These are phyloP conservation scores for Cyclospora cayetanensis DNA, from an alignment of 169 alveolate species.

Conservation along the genomic window DNA sequence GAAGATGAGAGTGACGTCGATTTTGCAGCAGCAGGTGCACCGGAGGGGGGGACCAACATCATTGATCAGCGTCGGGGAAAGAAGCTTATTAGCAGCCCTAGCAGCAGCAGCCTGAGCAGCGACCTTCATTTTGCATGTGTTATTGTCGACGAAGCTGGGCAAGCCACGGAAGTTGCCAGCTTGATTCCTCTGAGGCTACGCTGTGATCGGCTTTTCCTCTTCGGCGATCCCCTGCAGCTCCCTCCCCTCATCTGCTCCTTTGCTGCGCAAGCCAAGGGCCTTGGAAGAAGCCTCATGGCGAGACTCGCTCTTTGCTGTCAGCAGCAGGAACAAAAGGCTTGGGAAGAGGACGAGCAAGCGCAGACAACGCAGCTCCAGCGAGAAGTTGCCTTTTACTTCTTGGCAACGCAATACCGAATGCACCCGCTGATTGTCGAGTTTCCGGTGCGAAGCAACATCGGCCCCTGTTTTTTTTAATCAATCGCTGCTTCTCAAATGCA, in stretches of 20 bases:
- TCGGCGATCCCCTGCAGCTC: slow-evolving; percentile 97
- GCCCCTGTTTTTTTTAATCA: too few species aligned
- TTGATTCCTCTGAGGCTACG: slow-evolving; percentile 60
- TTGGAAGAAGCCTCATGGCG: slow-evolving; percentile 88
- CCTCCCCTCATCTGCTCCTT: slow-evolving; percentile 96
- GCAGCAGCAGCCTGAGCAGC: neutral
- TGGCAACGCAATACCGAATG: slow-evolving; percentile 95
- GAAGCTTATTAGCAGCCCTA: neutral
- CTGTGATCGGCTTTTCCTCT: slow-evolving; percentile 87
- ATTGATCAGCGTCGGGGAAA: neutral
- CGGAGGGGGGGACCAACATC: neutral
- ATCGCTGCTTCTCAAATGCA: too few species aligned
- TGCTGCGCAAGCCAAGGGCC: slow-evolving; percentile 81
- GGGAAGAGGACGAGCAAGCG: neutral
- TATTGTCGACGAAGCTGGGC: slow-evolving; percentile 91
- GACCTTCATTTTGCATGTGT: slow-evolving; percentile 60
- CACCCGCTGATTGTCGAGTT: slow-evolving; percentile 93
- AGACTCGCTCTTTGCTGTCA: slow-evolving; percentile 78
- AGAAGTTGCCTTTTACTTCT: slow-evolving; percentile 79
- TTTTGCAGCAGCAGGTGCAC: neutral
- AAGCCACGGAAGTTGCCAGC: slow-evolving; percentile 84
- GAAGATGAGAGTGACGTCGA: neutral
- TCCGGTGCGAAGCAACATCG: slow-evolving; percentile 90
- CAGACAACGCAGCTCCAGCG: neutral
- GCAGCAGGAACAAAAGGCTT: neutral